Conservation (phyloP, 495 filamentous ascomycete genomes). For the Annulohypoxylon moriforme region DNA sequence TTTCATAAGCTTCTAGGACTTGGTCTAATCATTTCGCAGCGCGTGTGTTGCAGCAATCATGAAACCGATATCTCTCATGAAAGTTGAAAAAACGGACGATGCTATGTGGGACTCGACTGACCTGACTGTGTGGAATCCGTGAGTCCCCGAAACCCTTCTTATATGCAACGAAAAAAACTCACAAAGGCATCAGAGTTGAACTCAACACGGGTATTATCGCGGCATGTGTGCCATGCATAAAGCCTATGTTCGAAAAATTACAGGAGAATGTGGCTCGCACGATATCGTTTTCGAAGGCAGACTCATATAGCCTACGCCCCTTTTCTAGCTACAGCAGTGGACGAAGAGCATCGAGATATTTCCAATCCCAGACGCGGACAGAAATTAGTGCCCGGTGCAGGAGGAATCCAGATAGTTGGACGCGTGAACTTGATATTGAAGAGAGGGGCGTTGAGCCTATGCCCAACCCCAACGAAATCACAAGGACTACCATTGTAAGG, state of each 20-base stretch:
- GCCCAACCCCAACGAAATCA: conserved; percentile 6
- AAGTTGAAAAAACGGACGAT: conserved; percentile 56
- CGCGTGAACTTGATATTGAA: conserved; percentile 2
- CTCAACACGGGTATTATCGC: conserved; percentile 30
- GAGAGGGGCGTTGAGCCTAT: conserved; percentile 6
- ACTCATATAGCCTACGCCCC: conserved; percentile 7
- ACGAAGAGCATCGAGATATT: conserved; percentile 7
- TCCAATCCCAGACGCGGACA: not conserved
- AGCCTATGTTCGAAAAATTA: conserved; percentile 22
- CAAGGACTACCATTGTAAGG: conserved; percentile 25
- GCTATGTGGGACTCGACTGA: conserved; percentile 59
- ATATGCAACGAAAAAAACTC: not conserved
- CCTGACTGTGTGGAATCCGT: conserved; percentile 50
- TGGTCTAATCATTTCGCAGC: conserved; percentile 38
- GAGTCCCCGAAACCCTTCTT: not conserved
- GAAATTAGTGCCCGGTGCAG: conserved; percentile 6
- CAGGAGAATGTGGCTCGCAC: conserved; percentile 18
- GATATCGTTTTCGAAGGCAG: conserved; percentile 14
- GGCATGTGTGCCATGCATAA: conserved; percentile 9
- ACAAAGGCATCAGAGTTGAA: conserved; percentile 9
- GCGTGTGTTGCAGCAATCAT: conserved; percentile 60
- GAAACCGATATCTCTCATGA: conserved; percentile 55
- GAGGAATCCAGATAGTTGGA: not conserved
- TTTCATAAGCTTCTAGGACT: not conserved
- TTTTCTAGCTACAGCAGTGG: not conserved